These are phyloP conservation scores for Petrea volubilis DNA, from an alignment of 257 asterid genomes.

Conservation along the genomic window DNA sequence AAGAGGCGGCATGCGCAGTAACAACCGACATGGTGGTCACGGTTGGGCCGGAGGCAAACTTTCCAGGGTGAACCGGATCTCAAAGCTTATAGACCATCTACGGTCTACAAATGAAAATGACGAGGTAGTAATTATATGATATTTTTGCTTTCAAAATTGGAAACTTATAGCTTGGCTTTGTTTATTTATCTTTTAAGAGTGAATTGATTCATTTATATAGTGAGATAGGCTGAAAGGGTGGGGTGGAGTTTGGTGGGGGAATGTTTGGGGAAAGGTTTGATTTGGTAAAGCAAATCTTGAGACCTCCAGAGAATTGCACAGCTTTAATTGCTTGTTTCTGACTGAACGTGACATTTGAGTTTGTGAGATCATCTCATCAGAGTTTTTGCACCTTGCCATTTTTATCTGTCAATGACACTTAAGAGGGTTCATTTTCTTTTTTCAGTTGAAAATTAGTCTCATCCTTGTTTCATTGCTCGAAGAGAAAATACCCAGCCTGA, in stretches of 20 bases:
- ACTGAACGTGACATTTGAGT: slow-evolving; percentile 11
- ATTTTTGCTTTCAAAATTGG: slow-evolving; percentile 8
- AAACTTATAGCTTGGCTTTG: neutral
- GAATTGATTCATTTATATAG: neutral
- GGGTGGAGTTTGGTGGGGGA: slow-evolving; percentile 24
- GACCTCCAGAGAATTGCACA: neutral
- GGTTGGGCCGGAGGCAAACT: slow-evolving; percentile 56
- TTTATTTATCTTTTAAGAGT: neutral
- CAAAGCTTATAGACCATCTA: slow-evolving; percentile 74
- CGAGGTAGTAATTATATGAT: slow-evolving; percentile 41
- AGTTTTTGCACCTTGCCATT: slow-evolving; percentile 13
- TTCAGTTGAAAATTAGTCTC: slow-evolving; percentile 75
- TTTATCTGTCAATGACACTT: slow-evolving; percentile 17
- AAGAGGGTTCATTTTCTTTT: slow-evolving; percentile 19
- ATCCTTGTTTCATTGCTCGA: slow-evolving; percentile 68
- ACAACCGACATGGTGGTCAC: slow-evolving; percentile 61
- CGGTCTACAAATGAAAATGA: slow-evolving; percentile 56
- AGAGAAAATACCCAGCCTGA: slow-evolving; percentile 80
- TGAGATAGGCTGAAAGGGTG: slow-evolving; percentile 14
- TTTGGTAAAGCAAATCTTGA: neutral
- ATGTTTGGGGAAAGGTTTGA: neutral
- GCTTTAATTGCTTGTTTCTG: slow-evolving; percentile 12
- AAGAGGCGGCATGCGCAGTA: slow-evolving; percentile 85
- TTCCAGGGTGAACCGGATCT: slow-evolving; percentile 56
- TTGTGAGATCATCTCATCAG: neutral